Evolutionary conservation across 2,329 filamentous ascomycete species (phyloP), one percentile per base, ranked within the genome.

Genomic region (Stagonosporopsis cucurbitacearum): DNA sequence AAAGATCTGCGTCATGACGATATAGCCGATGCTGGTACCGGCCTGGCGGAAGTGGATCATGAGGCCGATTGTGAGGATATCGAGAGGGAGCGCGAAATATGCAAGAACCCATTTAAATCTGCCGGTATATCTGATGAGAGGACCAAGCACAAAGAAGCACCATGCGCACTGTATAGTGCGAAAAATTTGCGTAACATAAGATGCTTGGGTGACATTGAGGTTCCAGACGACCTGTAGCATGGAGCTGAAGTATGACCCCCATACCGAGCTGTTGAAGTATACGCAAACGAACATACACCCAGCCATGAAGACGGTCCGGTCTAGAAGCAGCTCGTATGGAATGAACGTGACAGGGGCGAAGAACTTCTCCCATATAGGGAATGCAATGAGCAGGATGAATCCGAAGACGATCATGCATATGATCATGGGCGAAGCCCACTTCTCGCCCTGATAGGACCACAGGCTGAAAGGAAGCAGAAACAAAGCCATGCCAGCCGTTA

Each of bases 391-490:
- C 3, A 68, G 54, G n/a, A 70, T 13, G 53, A 73, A 58, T 9
- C 75, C 74, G 22, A 73, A 46, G 12, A 77, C 64, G 4, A 77
- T 59, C 67, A 77, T 73, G 54, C 65, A 63, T 52, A 78, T 74
- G 54, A 79, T 75, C 59, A 62, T 62, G 3, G 62, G 57, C 11
- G 69, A 64, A 6, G 52, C 46, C 75, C 75, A 78, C 60, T 63
- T 30, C 60, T 63, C 61, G 52, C 44, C 68, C 64, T 42, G 61
- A 19, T 62, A 63, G n/a, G 66, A 67, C 57, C 65, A 69, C 26
- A 91, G 78, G 22, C 80, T 86, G 69, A 92, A 85, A 0, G 88
- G 86, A 7, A 92, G 81, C n/a, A 92, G 76, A 66, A 91, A 84
- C 8, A 90, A 73, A 0, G 83, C 79, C 60, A 88, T 81, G 2